phyloP scores from a whole-genome alignment of 208 protist species.

The Endotrypanum monterogeii region DNA sequence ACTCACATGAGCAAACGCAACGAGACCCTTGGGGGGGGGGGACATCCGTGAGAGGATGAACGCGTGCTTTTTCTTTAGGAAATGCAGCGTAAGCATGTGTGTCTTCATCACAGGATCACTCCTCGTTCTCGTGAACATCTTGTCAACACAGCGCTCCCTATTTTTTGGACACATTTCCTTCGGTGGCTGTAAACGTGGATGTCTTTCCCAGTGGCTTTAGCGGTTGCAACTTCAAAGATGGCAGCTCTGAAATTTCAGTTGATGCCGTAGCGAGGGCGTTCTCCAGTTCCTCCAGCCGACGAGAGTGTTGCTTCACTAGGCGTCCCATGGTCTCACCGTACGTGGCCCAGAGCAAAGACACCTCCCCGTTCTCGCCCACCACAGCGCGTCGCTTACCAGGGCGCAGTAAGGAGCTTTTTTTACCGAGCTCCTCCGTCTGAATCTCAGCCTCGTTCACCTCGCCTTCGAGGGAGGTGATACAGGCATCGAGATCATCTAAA shows the following conservation, averaged over 20 bases:
- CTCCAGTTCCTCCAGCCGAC: constrained; percentile 27
- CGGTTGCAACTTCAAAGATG: not conserved
- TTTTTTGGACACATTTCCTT: not conserved
- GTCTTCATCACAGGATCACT: not conserved
- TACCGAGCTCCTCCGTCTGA: constrained; percentile 10
- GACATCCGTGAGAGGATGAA: too few relatives aligned
- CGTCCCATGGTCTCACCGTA: constrained; percentile 31
- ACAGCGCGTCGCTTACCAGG: constrained; percentile 3
- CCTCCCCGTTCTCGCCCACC: constrained; percentile 20
- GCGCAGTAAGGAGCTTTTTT: constrained; percentile 38
- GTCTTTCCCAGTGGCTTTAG: not conserved
- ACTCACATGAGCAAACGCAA: not conserved
- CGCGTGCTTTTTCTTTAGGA: not conserved
- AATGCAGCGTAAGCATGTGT: not conserved
- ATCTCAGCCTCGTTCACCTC: constrained; percentile 28
- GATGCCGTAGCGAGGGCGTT: not conserved
- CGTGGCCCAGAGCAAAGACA: constrained; percentile 21
- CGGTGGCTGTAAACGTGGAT: not conserved
- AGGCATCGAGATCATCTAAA: constrained; percentile 43
- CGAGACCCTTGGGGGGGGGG: not conserved
- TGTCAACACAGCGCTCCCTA: not conserved
- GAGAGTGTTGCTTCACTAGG: constrained; percentile 40
- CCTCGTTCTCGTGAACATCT: not conserved
- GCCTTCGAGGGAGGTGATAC: constrained; percentile 35
- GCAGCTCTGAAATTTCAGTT: not conserved